Evolutionary conservation across 2,329 filamentous ascomycete genomes (phyloP).

Genomic region (Diplodia intermedia): DNA sequence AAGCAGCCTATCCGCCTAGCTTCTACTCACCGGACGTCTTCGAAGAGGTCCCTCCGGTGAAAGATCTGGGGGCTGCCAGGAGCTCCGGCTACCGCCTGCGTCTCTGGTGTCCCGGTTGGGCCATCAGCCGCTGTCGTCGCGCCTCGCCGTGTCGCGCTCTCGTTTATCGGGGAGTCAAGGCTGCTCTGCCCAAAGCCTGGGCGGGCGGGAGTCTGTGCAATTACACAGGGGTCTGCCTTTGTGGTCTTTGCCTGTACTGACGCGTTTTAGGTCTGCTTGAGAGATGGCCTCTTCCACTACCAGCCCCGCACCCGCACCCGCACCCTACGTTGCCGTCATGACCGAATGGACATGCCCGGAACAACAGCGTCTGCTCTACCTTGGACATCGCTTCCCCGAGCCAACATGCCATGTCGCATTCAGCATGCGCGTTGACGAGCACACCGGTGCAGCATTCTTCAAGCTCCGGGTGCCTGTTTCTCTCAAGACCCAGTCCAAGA

Average conservation of each 20-base stretch:
- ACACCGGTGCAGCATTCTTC: neutral
- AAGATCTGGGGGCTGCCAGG: conserved; percentile 10
- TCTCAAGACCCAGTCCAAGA: conserved; percentile 1
- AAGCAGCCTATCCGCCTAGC: conserved; percentile 1
- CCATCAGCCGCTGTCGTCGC: neutral
- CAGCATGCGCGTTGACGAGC: conserved; percentile 1
- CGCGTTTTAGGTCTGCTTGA: neutral
- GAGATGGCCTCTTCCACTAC: neutral
- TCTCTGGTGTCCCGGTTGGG: conserved; percentile 16
- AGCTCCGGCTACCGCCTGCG: conserved; percentile 9
- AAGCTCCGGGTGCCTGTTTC: conserved; percentile 8
- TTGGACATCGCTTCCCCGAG: conserved; percentile 11
- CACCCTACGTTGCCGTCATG: conserved; percentile 2
- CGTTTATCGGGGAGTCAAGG: conserved; percentile 2
- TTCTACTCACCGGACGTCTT: conserved; percentile 6
- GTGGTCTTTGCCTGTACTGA: neutral
- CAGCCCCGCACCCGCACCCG: neutral
- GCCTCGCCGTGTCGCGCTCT: neutral
- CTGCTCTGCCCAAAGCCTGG: conserved; percentile 15
- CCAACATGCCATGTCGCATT: conserved; percentile 13
- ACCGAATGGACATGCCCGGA: neutral
- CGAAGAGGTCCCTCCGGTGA: neutral
- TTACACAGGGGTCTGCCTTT: conserved; percentile 8
- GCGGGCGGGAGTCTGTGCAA: conserved; percentile 19
- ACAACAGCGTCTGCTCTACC: neutral